Conservation (phyloP, 148 eudicot genomes). For the Persicaria tinctoria region DNA sequence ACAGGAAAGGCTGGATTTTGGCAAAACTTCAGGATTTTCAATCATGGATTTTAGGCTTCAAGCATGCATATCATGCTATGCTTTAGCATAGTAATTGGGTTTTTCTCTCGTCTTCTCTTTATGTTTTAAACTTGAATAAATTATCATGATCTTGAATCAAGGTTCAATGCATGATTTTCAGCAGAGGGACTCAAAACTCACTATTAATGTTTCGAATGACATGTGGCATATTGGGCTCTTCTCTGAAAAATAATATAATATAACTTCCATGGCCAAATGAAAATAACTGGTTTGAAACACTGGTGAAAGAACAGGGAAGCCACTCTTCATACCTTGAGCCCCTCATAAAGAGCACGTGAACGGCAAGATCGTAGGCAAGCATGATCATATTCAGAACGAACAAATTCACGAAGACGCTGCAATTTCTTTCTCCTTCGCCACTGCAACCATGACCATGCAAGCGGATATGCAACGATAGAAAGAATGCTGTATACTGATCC, state of each 20-base stretch:
- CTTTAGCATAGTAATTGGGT: neutral
- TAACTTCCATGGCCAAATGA: neutral
- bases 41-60: neutral
- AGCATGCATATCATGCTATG: neutral
- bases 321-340: constrained; percentile 62
- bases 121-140: neutral
- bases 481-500: constrained; percentile 81
- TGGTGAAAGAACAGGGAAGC: neutral
- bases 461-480: constrained; percentile 66
- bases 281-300: neutral
- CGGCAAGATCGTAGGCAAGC: constrained; percentile 98
- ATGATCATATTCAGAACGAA: constrained; percentile 99
- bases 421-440: constrained; percentile 82
- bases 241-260: neutral
- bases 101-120: neutral
- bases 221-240: neutral
- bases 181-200: neutral
- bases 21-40: neutral
- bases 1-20: neutral
- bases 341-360: constrained; percentile 99
- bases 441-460: constrained; percentile 98
- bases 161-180: neutral
- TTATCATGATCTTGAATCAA: neutral
- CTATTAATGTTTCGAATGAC: neutral
- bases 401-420: constrained; percentile 83